Evolutionary conservation across 306 rosid species (phyloP), one percentile per base, ranked within the genome.

Genomic region (Vigna trinervia): DNA sequence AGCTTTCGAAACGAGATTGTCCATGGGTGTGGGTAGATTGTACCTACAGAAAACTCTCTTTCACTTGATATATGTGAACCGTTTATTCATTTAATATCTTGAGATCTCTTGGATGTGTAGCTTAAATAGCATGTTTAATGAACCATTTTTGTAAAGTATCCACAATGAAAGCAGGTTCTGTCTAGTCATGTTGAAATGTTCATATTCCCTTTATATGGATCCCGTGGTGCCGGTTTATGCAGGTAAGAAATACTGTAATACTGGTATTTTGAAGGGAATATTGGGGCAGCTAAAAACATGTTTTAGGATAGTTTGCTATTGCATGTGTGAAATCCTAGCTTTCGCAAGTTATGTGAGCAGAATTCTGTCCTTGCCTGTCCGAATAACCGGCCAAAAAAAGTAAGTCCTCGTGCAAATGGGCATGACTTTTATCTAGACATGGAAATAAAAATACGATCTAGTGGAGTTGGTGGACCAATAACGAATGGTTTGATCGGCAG

Each of bases 201-300:
- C 5, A 12, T 66, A 20, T 46, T 66, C 53, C 17, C 12, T 22
- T 39, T 32, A 34, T 23, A 59, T 45, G 19, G 47, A 28, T 17
- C 78, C 38, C 2, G 61, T 19, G 17, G 43, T 73, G 12, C 36
- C 51, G 54, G 12, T 52, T 54, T 72, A 13, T 23, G 3, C 53
- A 6, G 58, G 58, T 10, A 74, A 74, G 26, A 73, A 22, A 72
- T 22, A 32, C 19, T 53, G 62, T 48, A 53, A 19, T 5, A 54
- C 30, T 54, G 60, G 13, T 20, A 54, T 1, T 20, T 20, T 54
- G 58, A 10, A 7, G 58, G 19, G 59, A 53, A 53, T 53, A 53
- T 58, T 23, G 11, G 30, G 38, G 2, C 66, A 13, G 66, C 66
- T 32, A 60, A 12, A 11, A 30, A 12, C 19, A 39, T 39, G 8